Evolutionary conservation across 179 eudicot species (phyloP).

Genomic region (Dionaea muscipula): DNA sequence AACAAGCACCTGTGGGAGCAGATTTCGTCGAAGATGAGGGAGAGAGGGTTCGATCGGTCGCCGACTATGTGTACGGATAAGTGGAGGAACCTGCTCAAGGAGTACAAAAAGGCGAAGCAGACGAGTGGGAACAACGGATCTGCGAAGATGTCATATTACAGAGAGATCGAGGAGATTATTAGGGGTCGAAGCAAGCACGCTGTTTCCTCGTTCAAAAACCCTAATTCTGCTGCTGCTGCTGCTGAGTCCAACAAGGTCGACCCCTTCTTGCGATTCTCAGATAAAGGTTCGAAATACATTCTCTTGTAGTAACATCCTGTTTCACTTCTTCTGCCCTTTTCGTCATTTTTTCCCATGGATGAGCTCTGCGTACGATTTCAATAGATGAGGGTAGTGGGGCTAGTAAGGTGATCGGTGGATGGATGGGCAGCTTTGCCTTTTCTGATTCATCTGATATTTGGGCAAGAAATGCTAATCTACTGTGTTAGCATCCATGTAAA

Average conservation of each 20-base stretch:
- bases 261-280: conserved; percentile 53
- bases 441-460: no score
- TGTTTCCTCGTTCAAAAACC: conserved; percentile 17
- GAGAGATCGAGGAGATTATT: conserved; percentile 15
- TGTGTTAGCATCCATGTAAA: no score
- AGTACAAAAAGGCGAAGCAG: conserved; percentile 65
- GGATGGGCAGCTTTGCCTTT: no score
- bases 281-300: conserved; percentile 40
- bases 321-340: not conserved
- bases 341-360: not conserved
- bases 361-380: no score
- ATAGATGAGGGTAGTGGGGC: not conserved
- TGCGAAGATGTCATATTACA: conserved; percentile 24
- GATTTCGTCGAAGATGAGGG: conserved; percentile 69
- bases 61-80: conserved; percentile 96
- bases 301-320: not conserved
- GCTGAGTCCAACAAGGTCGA: conserved; percentile 54
- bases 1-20: conserved; percentile 83
- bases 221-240: conserved; percentile 10
- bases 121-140: not conserved
- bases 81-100: conserved; percentile 90
- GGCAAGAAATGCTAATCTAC: no score
- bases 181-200: conserved; percentile 17
- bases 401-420: not conserved
- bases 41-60: conserved; percentile 74